Evolutionary conservation across 306 rosid species (phyloP).

Genomic region (Quercus agrifolia): DNA sequence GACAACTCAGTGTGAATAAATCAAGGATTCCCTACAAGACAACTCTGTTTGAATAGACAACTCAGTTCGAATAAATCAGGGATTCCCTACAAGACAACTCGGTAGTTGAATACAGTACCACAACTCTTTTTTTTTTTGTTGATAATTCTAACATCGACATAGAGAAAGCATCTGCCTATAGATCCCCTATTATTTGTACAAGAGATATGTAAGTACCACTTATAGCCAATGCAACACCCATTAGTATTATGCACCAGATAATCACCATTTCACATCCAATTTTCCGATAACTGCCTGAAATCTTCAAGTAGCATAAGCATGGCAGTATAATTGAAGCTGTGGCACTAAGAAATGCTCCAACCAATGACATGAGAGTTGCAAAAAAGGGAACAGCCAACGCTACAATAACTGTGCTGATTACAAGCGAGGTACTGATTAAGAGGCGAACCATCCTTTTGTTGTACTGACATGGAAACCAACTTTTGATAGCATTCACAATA

Average conservation of each 20-base stretch:
- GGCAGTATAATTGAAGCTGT: slow-evolving; percentile 63
- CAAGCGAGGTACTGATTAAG: slow-evolving; percentile 32
- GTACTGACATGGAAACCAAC: slow-evolving; percentile 23
- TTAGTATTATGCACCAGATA: slow-evolving; percentile 24
- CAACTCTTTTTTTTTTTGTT: neutral
- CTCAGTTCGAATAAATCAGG: too few relatives aligned
- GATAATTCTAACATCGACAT: neutral
- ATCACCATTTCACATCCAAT: slow-evolving; percentile 27
- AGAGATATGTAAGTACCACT: slow-evolving; percentile 37
- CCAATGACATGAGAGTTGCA: slow-evolving; percentile 61
- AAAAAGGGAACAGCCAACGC: slow-evolving; percentile 56
- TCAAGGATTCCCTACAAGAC: neutral
- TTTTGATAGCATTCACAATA: slow-evolving; percentile 50
- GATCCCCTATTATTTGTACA: neutral
- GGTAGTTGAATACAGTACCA: neutral
- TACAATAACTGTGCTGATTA: slow-evolving; percentile 40
- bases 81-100: neutral
- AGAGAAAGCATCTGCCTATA: neutral
- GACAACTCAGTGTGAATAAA: too few relatives aligned
- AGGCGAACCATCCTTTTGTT: slow-evolving; percentile 30
- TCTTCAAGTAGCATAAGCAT: slow-evolving; percentile 66
- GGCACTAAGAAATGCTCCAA: slow-evolving; percentile 63
- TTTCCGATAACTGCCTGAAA: slow-evolving; percentile 40
- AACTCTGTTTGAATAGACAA: too few relatives aligned
- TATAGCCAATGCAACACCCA: slow-evolving; percentile 34